A percentile compares a stretch with the other conserved stretches of the same genome.
Conservation (phyloP, 768 basidiomycete genomes). For the Podaxis sp. region DNA sequence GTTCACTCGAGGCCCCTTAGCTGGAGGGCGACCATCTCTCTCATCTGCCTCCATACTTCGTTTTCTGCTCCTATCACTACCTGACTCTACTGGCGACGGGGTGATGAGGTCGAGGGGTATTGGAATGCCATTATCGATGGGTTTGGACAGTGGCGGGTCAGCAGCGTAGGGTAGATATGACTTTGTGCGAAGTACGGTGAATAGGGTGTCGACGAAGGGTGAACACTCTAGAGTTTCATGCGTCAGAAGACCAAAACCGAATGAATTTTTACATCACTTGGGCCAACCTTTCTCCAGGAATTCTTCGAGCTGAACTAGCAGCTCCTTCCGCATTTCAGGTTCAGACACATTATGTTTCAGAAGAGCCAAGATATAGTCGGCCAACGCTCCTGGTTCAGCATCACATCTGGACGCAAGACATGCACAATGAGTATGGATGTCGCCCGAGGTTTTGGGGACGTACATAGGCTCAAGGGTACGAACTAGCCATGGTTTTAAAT, state of each 20-base stretch:
- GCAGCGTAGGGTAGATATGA: conserved; percentile 75
- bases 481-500: conserved; percentile 87
- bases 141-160: conserved; percentile 36
- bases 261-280: conserved; percentile 10
- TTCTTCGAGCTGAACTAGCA: conserved; percentile 76
- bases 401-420: conserved; percentile 65
- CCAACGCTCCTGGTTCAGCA: conserved; percentile 89
- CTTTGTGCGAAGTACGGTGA: conserved; percentile 79
- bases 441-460: conserved; percentile 18
- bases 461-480: conserved; percentile 90
- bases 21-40: conserved; percentile 49
- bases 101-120: conserved; percentile 66
- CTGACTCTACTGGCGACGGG: conserved; percentile 34
- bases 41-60: conserved; percentile 62
- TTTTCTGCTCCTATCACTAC: conserved; percentile 53
- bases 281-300: conserved; percentile 85
- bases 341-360: conserved; percentile 87
- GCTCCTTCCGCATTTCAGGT: conserved; percentile 74
- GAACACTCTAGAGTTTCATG: conserved; percentile 45
- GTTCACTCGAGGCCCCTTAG: conserved; percentile 69
- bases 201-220: conserved; percentile 81
- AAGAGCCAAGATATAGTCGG: conserved; percentile 92
- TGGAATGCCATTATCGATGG: conserved; percentile 65
- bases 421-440: conserved; percentile 14
- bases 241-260: conserved; percentile 8